Conservation (phyloP, 495 filamentous ascomycete species). For the Chlorociboria aeruginascens region DNA sequence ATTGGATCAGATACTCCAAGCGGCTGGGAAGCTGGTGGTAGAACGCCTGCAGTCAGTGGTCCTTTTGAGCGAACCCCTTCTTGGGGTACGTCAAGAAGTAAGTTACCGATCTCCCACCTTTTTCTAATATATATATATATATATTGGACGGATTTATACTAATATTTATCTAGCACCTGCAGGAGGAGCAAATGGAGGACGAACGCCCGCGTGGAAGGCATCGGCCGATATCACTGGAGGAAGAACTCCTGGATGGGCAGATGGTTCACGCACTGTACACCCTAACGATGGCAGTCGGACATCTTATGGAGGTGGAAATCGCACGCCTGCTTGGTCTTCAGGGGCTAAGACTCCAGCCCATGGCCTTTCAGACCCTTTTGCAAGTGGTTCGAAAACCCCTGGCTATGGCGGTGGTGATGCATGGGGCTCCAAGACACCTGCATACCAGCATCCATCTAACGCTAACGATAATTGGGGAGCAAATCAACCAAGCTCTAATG, state of each 20-base stretch:
- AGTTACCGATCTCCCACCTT: slow-evolving; percentile 18
- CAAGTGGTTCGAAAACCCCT: slow-evolving; percentile 55
- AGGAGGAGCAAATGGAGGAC: slow-evolving; percentile 43
- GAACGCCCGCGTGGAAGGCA: slow-evolving; percentile 56
- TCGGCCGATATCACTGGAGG: slow-evolving; percentile 40
- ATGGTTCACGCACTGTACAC: slow-evolving; percentile 62
- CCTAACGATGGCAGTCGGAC: slow-evolving; percentile 73
- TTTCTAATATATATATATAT: neutral
- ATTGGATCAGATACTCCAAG: slow-evolving; percentile 25
- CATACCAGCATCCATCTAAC: slow-evolving; percentile 32
- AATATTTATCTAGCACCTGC: slow-evolving; percentile 31
- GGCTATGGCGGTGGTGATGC: slow-evolving; percentile 48
- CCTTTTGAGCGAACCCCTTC: slow-evolving; percentile 57
- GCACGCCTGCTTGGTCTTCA: slow-evolving; percentile 53
- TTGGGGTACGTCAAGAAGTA: slow-evolving; percentile 54
- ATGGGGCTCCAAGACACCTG: slow-evolving; percentile 66
- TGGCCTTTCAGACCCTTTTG: slow-evolving; percentile 16
- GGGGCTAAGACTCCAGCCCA: slow-evolving; percentile 66
- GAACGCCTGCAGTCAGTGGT: slow-evolving; percentile 51
- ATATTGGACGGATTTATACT: slow-evolving; percentile 12
- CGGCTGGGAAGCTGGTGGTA: slow-evolving; percentile 38
- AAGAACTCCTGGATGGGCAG: slow-evolving; percentile 68
- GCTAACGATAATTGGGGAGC: slow-evolving; percentile 18
- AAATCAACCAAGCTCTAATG: slow-evolving; percentile 34
- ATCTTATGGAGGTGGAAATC: slow-evolving; percentile 52